Percentiles rank a stretch among this genome's conserved stretches.
Evolutionary conservation across 345 rosid species (phyloP).

Genomic region (Citrus cavaleriei): DNA sequence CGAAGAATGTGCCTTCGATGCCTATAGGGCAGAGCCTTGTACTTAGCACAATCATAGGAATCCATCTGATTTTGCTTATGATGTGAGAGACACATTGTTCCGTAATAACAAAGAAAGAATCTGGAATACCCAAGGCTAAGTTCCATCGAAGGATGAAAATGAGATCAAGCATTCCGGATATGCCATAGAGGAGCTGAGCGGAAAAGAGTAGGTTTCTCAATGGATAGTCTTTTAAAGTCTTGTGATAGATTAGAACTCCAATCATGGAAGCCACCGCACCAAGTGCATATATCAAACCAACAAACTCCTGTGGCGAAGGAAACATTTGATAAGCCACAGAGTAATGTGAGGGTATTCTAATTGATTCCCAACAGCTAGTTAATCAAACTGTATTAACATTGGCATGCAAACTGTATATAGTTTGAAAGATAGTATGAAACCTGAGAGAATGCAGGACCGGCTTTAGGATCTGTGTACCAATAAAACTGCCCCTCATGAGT

Average conservation of each 20-base stretch:
- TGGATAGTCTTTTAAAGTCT: slow-evolving; percentile 56
- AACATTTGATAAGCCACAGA: neutral
- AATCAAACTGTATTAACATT: neutral
- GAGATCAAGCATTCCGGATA: slow-evolving; percentile 71
- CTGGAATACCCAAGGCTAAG: slow-evolving; percentile 55
- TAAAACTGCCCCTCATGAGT: slow-evolving; percentile 83
- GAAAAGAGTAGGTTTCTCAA: slow-evolving; percentile 55
- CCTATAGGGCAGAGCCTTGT: slow-evolving; percentile 75
- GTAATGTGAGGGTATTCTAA: neutral
- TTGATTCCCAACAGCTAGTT: neutral
- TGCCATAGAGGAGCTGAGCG: slow-evolving; percentile 58
- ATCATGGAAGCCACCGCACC: slow-evolving; percentile 75
- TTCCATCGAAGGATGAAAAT: slow-evolving; percentile 72
- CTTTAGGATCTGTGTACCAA: slow-evolving; percentile 77
- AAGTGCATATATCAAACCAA: slow-evolving; percentile 58
- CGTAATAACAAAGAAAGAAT: slow-evolving; percentile 56
- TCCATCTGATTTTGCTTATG: slow-evolving; percentile 65
- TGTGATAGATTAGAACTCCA: slow-evolving; percentile 76
- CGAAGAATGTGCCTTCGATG: slow-evolving; percentile 79
- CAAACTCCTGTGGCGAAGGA: slow-evolving; percentile 45
- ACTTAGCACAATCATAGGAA: slow-evolving; percentile 75
- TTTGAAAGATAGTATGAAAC: slow-evolving; percentile 14
- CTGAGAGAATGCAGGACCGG: slow-evolving; percentile 84
- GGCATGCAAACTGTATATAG: neutral
- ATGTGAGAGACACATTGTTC: slow-evolving; percentile 65